Evolutionary conservation across 306 rosid species (phyloP).

Genomic region (Inga leiocalycina): DNA sequence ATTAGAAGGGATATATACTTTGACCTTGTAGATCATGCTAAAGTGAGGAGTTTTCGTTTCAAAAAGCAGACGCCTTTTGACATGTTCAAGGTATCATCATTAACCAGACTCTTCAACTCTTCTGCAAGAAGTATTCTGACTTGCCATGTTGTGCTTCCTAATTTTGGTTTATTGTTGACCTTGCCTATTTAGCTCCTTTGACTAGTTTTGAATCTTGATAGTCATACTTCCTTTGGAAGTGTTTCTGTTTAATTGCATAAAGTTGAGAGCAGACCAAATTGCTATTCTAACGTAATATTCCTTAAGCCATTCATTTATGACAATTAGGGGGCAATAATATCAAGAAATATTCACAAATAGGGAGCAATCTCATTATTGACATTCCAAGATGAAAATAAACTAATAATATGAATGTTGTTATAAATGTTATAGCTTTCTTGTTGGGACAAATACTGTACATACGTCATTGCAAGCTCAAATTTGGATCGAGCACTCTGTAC

Average conservation of each 20-base stretch:
- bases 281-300: not conserved
- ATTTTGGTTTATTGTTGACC: not conserved
- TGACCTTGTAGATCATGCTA: no score
- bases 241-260: not conserved
- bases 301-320: not conserved
- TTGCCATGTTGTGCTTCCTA: slow-evolving; percentile 4
- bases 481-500: not conserved
- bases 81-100: no score
- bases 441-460: not conserved
- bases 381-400: not conserved
- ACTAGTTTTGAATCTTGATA: slow-evolving; percentile 1
- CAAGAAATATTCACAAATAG: not conserved
- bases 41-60: no score
- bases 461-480: not conserved
- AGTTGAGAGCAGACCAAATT: not conserved
- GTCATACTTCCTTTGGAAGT: not conserved
- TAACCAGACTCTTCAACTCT: not conserved
- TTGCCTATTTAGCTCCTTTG: not conserved
- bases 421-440: not conserved
- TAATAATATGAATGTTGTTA: not conserved
- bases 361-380: not conserved
- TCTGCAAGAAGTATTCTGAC: not conserved
- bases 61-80: no score
- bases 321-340: not conserved
- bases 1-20: no score